Base-by-base conservation (phyloP, 257 asterid genomes). In the Thymus quinquecostatus region DNA sequence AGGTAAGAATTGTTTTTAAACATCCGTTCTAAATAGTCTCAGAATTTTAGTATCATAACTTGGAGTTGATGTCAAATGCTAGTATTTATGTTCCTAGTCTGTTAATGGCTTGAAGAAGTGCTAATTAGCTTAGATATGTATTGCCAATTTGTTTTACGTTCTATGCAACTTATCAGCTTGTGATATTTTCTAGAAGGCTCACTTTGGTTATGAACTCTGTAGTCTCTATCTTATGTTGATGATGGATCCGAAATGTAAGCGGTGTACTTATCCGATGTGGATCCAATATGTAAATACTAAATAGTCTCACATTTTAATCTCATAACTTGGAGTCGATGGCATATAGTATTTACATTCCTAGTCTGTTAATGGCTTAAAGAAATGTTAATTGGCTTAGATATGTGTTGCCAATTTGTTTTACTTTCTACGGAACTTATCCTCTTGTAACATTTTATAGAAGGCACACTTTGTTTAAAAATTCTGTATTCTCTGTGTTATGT, bases 1-100 rank as follows among this genome's bases (percentile, higher is more conserved):
- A 86, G 98, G 99, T 95, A 63, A 72, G 8, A 14, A 0, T 3
- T 48, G 2, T 50, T 13, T 47, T 64, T 6, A 48, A 30, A 40
- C 10, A 40, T 29, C 41, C 43, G 32, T 41, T 6, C 21, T 21
- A 21, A 21, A 21, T 21, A 21, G 21, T 8, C 12, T 3, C 7
- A 7, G 1, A 27, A 1, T 44, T 21, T 14, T 10, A 4, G 54
- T 34, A 10, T 5, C 60, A 63, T 40, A 49, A 29, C 32, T 38
- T 68, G 64, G 44, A 47, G 30, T 50, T 1, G 47, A 64, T 68
- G 57, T 63, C 40, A 21, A 41, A 32, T 74, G 14, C 5, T 48
- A 49, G 58, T 44, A 48, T 34, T 45, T 2, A 5, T 57, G 56
- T 33, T 41, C 6, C 13, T 45, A 44, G 13, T 54, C 41, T 3